Base-by-base conservation (phyloP, 2,329 filamentous ascomycete species). In the Emmonsia crescens region DNA sequence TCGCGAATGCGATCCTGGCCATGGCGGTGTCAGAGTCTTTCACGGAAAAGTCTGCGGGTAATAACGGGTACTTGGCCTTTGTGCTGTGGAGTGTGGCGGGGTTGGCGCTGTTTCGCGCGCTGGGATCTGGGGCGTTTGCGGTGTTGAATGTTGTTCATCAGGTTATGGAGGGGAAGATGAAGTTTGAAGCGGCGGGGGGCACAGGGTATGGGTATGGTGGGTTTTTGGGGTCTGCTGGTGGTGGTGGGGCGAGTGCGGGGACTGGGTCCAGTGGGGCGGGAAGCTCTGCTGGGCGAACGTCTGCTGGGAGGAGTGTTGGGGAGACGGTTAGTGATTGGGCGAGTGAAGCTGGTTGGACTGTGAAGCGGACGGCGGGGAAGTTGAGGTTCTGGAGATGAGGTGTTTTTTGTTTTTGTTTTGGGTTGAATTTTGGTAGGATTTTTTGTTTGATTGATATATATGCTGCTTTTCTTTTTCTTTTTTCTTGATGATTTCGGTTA, bases 21-120 rank as follows among this genome's bases (percentile, higher is more conserved):
- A 99, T 99, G 94, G 85, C 88, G 1, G 87, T 97, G 16, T 89
- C 84, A 5, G 94, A 99, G 76, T 85, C 89, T 2, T 99, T 96
- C 76, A 84, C 84, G 54, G 80, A 82, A 63, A 83, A 81, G 56
- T 79, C 85, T 48, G 86, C 96, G 58, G 86, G 86, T 6, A 82
- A 87, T 68, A 99, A 99, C 78, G 85, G 89, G 72, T 99, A 99
- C 74, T 83, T 99, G 51, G 88, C 86, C 42, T 94, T 97, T 76
- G 90, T 99, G 71, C 82, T 99, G 27, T 99, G 94, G 94, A 80
- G 84, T 36, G 94, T 99, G 16, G 94, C 94, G 0, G 82, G 83
- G 0, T 78, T 99, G 31, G 94, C 95, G 1, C 78, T 94, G 6
- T 96, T 99, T 81, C 85, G 94, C 65, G 92, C 91, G 0, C 74